Evolutionary conservation across 192 early-diverging fungal genomes (phyloP).

Genomic region (Jimgerdemannia flammicorona): DNA sequence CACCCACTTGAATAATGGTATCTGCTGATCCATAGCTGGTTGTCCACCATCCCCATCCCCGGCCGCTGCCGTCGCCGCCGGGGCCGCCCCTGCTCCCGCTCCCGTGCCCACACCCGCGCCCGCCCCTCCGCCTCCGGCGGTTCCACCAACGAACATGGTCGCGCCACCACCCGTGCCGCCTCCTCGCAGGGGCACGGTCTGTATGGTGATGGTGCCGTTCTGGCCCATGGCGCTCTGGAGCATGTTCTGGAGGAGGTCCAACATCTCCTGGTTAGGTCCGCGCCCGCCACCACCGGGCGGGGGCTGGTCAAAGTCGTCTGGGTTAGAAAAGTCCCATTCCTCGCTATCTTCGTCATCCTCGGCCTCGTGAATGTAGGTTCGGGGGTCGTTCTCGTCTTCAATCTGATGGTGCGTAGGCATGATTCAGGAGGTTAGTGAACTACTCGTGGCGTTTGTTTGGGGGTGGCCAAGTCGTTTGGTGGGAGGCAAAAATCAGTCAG

Average conservation of each 20-base stretch:
- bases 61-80: no score
- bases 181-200: background rate
- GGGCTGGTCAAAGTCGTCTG: background rate
- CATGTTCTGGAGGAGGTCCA: background rate
- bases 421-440: background rate
- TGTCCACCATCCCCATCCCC: background rate
- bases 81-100: no score
- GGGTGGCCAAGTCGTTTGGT: background rate
- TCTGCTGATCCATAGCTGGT: background rate
- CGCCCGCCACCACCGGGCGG: slow-evolving; percentile 1
- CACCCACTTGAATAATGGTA: background rate
- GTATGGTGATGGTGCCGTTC: background rate
- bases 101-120: no score
- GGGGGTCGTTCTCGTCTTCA: slow-evolving; percentile 39
- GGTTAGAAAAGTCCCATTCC: background rate
- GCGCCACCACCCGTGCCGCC: background rate
- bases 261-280: background rate
- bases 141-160: slow-evolving; percentile 13
- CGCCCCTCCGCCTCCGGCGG: background rate
- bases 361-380: slow-evolving; percentile 15
- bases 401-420: slow-evolving; percentile 20
- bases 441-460: background rate
- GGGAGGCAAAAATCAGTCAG: no score
- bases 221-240: background rate
- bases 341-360: slow-evolving; percentile 4